Evolutionary conservation across 352 stramenopile species (phyloP), one percentile per base, ranked within the genome.

Genomic region (Globisporangium carolinianum): DNA sequence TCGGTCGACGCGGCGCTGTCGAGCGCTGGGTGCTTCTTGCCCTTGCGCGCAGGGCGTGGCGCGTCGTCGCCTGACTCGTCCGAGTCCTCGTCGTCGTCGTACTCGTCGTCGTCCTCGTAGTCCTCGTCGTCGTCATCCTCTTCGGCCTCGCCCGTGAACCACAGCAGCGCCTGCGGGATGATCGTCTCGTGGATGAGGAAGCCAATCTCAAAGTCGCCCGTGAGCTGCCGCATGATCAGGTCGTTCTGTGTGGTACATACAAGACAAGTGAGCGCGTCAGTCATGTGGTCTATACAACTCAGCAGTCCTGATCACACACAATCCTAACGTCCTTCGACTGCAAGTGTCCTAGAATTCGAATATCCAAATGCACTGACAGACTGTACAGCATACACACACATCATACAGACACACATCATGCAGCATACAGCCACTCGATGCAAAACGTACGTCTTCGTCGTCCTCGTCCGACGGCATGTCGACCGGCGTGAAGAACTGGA

Each of bases 171-270:
- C 69, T 94, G 84, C 18, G 84, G 84, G 55, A 94, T 87, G 65
- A 94, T 94, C 48, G 79, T 87, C 73, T 94, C 84, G 71, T 94
- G 82, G 67, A 94, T 89, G 47, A 82, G 85, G 58, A 94, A 91
- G 17, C 84, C 84, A 51, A 94, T 91, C 63, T 94, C 78, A 47
- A 91, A 94, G 69, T 94, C 84, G 18, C 73, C 76, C 43, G 75
- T 89, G 15, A 94, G 69, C 63, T 94, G 84, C 47, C 80, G 79
- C 82, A 94, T 91, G 60, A 91, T 89, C 67, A 89, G 82, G 52
- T 90, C 81, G 73, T 76, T 91, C 49, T 54, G 36, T 43, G 14
- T 11, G 6, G 7, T 14, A 15, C 0, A 14, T 6, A 45, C 15
- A 54, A 15, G 11, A 15, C 47, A 38, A 39, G 24, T 32, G 24